Conservation (phyloP, 2,329 filamentous ascomycete species). For the Oidium heveae region DNA sequence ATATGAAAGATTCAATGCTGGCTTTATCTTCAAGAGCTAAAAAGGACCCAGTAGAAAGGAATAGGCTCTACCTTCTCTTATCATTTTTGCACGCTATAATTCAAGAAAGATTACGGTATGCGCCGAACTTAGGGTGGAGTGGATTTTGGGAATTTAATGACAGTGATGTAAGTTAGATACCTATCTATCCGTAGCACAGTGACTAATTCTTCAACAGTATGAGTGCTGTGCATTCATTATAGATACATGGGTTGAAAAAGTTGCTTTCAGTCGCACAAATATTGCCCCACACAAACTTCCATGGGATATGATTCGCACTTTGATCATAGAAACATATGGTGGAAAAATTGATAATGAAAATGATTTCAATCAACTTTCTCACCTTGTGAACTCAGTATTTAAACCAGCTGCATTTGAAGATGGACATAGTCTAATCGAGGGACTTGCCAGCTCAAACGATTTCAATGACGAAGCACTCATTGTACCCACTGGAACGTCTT, state of each 20-base stretch:
- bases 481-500: conserved; percentile 55
- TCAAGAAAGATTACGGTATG: conserved; percentile 83
- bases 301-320: conserved; percentile 81
- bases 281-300: conserved; percentile 83
- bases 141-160: conserved; percentile 99
- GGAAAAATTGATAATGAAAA: conserved; percentile 86
- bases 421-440: conserved; percentile 67
- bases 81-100: conserved; percentile 91
- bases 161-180: conserved; percentile 53
- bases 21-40: conserved; percentile 50
- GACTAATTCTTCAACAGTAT: conserved; percentile 33
- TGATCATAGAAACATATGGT: conserved; percentile 86
- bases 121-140: conserved; percentile 86
- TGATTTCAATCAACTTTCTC: conserved; percentile 50
- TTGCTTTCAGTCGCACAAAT: conserved; percentile 69
- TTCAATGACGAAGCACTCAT: conserved; percentile 29
- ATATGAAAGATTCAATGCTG: conserved; percentile 93
- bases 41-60: conserved; percentile 74
- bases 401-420: conserved; percentile 80
- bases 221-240: conserved; percentile 94
- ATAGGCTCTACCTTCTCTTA: conserved; percentile 68
- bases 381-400: conserved; percentile 53
- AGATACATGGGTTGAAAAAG: conserved; percentile 73
- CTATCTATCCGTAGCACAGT: conserved; percentile 15
- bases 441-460: conserved; percentile 15